These are phyloP conservation scores for Talaromyces piceae DNA, from an alignment of 2,329 filamentous ascomycete species.

Conservation along the genomic window DNA sequence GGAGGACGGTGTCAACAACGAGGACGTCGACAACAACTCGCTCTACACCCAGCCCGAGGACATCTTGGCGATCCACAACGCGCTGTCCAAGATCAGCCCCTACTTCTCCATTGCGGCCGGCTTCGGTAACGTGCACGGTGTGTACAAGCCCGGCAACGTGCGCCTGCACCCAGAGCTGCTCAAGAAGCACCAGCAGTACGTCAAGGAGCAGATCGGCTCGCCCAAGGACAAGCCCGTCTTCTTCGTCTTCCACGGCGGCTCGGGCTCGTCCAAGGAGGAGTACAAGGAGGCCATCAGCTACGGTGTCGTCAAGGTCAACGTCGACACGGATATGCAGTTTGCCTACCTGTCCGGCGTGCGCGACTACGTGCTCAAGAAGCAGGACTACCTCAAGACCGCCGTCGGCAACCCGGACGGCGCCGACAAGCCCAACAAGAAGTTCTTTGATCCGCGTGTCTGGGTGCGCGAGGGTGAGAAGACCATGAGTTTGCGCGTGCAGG, in stretches of 20 bases:
- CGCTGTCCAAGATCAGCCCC: slow-evolving; percentile 74
- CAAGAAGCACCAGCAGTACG: slow-evolving; percentile 89
- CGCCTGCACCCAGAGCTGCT: slow-evolving; percentile 94
- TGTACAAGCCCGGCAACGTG: slow-evolving; percentile 98
- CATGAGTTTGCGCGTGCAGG: slow-evolving; percentile 73
- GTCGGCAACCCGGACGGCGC: slow-evolving; percentile 93
- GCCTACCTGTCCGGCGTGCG: slow-evolving; percentile 89
- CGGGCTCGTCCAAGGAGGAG: slow-evolving; percentile 83
- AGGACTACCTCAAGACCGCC: slow-evolving; percentile 80
- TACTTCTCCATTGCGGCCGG: slow-evolving; percentile 98
- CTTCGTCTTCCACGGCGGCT: slow-evolving; percentile 99
- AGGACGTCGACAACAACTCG: slow-evolving; percentile 90
- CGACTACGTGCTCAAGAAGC: slow-evolving; percentile 89
- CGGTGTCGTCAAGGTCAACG: slow-evolving; percentile 98
- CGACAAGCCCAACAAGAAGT: slow-evolving; percentile 99
- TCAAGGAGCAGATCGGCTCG: slow-evolving; percentile 68
- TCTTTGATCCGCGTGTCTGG: slow-evolving; percentile 86
- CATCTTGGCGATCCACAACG: slow-evolving; percentile 84
- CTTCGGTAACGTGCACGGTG: slow-evolving; percentile 98
- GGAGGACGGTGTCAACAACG: slow-evolving; percentile 98
- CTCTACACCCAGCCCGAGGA: slow-evolving; percentile 98
- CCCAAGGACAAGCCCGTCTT: slow-evolving; percentile 86
- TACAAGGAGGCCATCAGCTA: slow-evolving; percentile 81
- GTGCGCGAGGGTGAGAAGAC: slow-evolving; percentile 91
- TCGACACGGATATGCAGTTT: slow-evolving; percentile 96